Conservation (phyloP, 345 rosid genomes). For the Odontarrhena argentea region DNA sequence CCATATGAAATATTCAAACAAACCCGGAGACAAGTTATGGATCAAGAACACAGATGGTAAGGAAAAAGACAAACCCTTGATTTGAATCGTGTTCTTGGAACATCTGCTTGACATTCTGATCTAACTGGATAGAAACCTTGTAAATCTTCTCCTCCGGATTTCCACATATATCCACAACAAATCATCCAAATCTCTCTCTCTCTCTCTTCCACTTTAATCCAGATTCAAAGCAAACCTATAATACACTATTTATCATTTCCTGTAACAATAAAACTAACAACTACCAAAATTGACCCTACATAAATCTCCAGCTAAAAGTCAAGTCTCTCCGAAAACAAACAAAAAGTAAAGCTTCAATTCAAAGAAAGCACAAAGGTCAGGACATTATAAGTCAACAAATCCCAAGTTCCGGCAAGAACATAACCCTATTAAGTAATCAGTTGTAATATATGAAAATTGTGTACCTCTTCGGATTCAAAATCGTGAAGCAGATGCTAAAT, state of each 20-base stretch:
- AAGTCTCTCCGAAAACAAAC: not conserved
- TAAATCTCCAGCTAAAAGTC: conserved; percentile 1
- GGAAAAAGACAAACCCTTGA: conserved; percentile 45
- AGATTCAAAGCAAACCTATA: conserved; percentile 19
- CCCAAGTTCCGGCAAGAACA: conserved; percentile 7
- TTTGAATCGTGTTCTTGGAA: conserved; percentile 62
- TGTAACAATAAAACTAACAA: conserved; percentile 14
- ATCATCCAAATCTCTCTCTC: conserved; percentile 31
- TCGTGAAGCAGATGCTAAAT: not conserved
- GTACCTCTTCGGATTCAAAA: conserved; percentile 12
- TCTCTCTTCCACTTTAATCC: conserved; percentile 1
- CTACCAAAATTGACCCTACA: conserved; percentile 6
- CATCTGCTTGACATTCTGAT: conserved; percentile 55
- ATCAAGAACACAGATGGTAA: conserved; percentile 16
- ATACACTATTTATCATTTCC: not conserved
- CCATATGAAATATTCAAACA: not conserved
- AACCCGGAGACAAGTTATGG: not conserved
- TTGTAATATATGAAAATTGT: not conserved
- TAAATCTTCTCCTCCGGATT: conserved; percentile 50
- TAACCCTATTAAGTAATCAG: not conserved
- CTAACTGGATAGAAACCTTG: conserved; percentile 64
- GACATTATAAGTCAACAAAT: not conserved
- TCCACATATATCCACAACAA: conserved; percentile 42
- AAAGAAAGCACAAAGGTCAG: not conserved
- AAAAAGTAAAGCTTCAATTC: not conserved